phyloP scores from a whole-genome alignment of 495 filamentous ascomycete genomes.

The Podospora sp. region DNA sequence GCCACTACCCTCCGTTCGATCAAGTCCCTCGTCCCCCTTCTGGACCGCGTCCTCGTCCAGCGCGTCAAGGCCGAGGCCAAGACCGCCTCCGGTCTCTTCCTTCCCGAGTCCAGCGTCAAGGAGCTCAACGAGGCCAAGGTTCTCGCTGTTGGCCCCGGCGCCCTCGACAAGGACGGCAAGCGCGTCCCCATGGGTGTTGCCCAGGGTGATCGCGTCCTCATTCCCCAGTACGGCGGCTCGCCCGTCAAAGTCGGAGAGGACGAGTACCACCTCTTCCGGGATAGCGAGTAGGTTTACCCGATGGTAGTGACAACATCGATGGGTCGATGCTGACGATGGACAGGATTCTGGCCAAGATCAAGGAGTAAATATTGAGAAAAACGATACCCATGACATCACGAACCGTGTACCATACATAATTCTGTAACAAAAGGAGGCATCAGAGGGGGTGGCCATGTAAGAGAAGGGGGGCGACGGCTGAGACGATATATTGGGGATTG shows the following conservation, averaged over 20 bases:
- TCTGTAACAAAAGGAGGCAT: conserved; percentile 27
- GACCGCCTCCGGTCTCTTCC: conserved; percentile 94
- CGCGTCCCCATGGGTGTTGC: conserved; percentile 77
- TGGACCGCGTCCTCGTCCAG: conserved; percentile 98
- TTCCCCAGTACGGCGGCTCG: conserved; percentile 95
- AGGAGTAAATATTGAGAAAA: conserved; percentile 61
- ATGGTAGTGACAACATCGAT: background rate
- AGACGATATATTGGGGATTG: conserved; percentile 6
- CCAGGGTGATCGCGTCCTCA: conserved; percentile 89
- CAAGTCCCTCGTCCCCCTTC: conserved; percentile 91
- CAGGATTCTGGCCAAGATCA: conserved; percentile 88
- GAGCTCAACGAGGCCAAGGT: conserved; percentile 97
- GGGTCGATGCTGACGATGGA: conserved; percentile 24
- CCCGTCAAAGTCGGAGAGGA: conserved; percentile 97
- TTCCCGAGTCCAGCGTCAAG: conserved; percentile 95
- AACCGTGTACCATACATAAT: conserved; percentile 27
- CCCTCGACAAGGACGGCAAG: conserved; percentile 82
- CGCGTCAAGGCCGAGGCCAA: conserved; percentile 96
- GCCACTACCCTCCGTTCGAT: conserved; percentile 85
- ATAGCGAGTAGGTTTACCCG: conserved; percentile 78
- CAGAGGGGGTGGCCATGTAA: conserved; percentile 15
- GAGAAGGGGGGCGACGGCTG: background rate
- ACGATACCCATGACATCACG: conserved; percentile 42
- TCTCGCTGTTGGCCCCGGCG: conserved; percentile 90
- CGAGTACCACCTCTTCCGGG: conserved; percentile 92